These are phyloP conservation scores for Byssoonygena ceratinophila DNA, from an alignment of 2,329 filamentous ascomycete genomes.

Conservation along the genomic window DNA sequence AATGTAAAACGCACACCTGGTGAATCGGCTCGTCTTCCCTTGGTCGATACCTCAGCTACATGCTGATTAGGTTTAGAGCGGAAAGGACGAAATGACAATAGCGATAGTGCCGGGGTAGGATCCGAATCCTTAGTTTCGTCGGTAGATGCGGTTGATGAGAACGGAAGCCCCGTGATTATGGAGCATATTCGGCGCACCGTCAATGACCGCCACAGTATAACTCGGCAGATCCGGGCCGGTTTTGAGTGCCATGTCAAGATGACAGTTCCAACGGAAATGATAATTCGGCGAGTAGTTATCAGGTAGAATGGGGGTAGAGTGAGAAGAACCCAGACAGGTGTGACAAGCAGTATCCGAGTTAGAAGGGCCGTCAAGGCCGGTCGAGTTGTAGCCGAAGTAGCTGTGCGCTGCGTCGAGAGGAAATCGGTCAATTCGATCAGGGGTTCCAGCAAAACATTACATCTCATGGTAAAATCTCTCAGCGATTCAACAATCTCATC, in stretches of 20 bases:
- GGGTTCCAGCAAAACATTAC: conserved; percentile 84
- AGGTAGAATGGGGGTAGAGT: conserved; percentile 74
- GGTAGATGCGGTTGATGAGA: conserved; percentile 7
- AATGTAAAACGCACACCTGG: conserved; percentile 92
- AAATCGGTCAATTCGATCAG: conserved; percentile 85
- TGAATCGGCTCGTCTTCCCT: conserved; percentile 39
- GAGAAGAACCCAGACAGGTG: conserved; percentile 75
- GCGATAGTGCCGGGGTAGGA: conserved; percentile 20
- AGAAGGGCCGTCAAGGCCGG: conserved; percentile 85
- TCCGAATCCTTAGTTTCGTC: conserved; percentile 16
- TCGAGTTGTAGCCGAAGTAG: conserved; percentile 80
- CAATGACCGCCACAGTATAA: conserved; percentile 81
- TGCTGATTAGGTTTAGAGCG: conserved; percentile 36
- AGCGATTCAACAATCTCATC: conserved; percentile 96
- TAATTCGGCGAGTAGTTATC: conserved; percentile 73
- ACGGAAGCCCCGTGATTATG: conserved; percentile 63
- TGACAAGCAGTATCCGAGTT: conserved; percentile 75
- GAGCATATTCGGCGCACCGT: conserved; percentile 58
- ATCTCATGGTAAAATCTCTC: conserved; percentile 78
- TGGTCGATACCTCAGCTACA: conserved; percentile 40
- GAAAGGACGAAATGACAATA: conserved; percentile 24
- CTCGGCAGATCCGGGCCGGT: conserved; percentile 71
- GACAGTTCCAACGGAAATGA: conserved; percentile 77
- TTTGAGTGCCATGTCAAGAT: conserved; percentile 85
- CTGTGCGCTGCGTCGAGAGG: conserved; percentile 77